Base-by-base conservation (phyloP, 495 filamentous ascomycete genomes). In the Ascobolus immersus region DNA sequence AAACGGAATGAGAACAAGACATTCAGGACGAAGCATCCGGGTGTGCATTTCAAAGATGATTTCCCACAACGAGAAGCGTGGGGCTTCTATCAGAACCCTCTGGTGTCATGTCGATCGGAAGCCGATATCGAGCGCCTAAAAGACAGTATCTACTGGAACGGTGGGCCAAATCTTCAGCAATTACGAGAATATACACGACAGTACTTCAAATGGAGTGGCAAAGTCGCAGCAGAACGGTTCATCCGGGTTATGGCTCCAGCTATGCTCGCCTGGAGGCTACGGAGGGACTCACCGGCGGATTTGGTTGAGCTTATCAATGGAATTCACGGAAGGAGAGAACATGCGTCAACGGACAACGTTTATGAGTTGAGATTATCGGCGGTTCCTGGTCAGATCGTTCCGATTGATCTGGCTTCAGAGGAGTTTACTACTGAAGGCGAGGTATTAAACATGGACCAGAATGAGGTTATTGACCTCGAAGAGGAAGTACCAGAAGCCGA, bases 151-250 rank as follows among this genome's bases (percentile, higher is more conserved):
- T 58, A 56, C 3, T 80, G 73, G 67, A 65, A 74, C 35, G 53
- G 51, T 13, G 52, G 63, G 0, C 60, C 90, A 20, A 69, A 92
- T 38, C 56, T 76, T 13, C 35, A 55, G 11, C 69, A 65, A 0
- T 54, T 96, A 14, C 59, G 86, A 14, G 54, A 55, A 15, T 91
- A 86, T 48, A 64, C 73, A 7, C 59, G 65, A 1, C 67, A 82
- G 29, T 66, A 73, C 0, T 92, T 96, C 36, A 76, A 84, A 33
- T 96, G 86, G 86, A 65, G 57, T 3, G 71, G 69, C 42, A 61
- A 63, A 20, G 62, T 58, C 25, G 89, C 82, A 0, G 81, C 84
- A 3, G 65, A 70, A 37, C 89, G 92, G 42, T 73, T 86, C 34
- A 75, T 90, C 27, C 64, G 70, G 17, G 71, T 73, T 24, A 52